These are phyloP conservation scores for Cladosporium sp. DNA, from an alignment of 2,329 filamentous ascomycete species.

Conservation along the genomic window DNA sequence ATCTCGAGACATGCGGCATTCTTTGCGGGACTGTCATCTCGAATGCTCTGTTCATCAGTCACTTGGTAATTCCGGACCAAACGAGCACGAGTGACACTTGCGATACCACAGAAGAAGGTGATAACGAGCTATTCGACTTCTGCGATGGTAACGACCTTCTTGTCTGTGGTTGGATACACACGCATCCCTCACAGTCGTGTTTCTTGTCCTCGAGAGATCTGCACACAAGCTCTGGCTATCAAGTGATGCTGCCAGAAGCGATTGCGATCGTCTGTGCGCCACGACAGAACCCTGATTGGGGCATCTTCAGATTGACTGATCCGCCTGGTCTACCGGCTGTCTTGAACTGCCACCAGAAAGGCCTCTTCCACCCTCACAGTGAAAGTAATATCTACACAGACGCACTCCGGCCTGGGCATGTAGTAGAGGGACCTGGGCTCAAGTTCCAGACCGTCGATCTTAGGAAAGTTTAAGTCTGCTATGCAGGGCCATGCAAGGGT, in stretches of 20 bases:
- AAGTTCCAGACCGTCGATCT: slow-evolving; percentile 65
- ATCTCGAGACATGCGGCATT: slow-evolving; percentile 93
- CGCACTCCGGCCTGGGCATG: slow-evolving; percentile 57
- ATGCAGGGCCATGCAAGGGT: not conserved
- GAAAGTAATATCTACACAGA: slow-evolving; percentile 73
- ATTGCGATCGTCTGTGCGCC: slow-evolving; percentile 97
- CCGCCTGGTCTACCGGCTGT: slow-evolving; percentile 87
- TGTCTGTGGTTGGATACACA: slow-evolving; percentile 95
- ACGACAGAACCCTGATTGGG: slow-evolving; percentile 70
- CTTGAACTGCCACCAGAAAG: slow-evolving; percentile 69
- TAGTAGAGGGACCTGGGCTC: slow-evolving; percentile 53
- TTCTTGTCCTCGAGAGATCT: slow-evolving; percentile 95
- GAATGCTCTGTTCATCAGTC: slow-evolving; percentile 87
- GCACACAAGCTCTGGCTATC: slow-evolving; percentile 91
- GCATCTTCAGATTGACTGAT: slow-evolving; percentile 88
- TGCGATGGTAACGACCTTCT: slow-evolving; percentile 79
- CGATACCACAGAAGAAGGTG: slow-evolving; percentile 80
- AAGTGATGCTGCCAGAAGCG: slow-evolving; percentile 93
- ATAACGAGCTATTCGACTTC: slow-evolving; percentile 72
- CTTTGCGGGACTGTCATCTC: slow-evolving; percentile 86
- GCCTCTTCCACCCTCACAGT: slow-evolving; percentile 77
- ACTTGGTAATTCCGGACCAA: slow-evolving; percentile 86
- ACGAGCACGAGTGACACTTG: slow-evolving; percentile 88
- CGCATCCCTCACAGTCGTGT: slow-evolving; percentile 91
- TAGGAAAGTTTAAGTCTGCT: slow-evolving; percentile 27